A percentile compares a stretch with the other conserved stretches of the same genome.
Evolutionary conservation across 306 rosid genomes (phyloP).

Genomic region (Luffa aegyptiaca): DNA sequence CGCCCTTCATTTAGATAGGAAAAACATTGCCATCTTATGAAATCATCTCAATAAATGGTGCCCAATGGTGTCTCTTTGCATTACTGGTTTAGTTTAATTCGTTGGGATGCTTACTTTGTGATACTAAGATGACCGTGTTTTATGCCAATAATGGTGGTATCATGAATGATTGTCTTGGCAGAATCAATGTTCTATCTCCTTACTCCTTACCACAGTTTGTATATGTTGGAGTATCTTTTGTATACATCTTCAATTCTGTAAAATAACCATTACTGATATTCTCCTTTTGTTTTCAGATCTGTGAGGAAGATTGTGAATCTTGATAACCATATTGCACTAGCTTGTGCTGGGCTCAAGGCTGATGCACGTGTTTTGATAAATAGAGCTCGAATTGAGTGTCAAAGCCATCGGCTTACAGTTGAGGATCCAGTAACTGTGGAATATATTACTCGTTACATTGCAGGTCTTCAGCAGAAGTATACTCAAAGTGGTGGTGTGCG

Average conservation of each 20-base stretch:
- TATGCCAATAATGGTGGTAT: not conserved
- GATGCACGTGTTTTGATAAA: conserved; percentile 94
- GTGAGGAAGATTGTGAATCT: conserved; percentile 57
- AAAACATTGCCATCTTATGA: not conserved
- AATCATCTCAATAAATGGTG: not conserved
- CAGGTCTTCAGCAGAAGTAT: conserved; percentile 98
- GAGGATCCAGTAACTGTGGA: conserved; percentile 98
- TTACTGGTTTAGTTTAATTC: not conserved
- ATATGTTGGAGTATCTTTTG: not conserved
- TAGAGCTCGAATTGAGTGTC: conserved; percentile 87
- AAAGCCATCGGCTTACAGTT: conserved; percentile 89
- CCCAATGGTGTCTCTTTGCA: not conserved
- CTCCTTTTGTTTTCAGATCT: conserved; percentile 22
- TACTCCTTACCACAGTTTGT: not conserved
- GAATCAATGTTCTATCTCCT: not conserved
- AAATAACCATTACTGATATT: not conserved
- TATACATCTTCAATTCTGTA: not conserved
- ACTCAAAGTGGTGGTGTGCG: conserved; percentile 98
- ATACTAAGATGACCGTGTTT: not conserved
- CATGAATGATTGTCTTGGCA: not conserved
- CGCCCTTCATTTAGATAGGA: not conserved
- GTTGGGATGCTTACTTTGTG: not conserved
- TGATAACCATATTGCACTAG: conserved; percentile 61
- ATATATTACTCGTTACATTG: conserved; percentile 88
- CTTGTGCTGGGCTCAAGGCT: conserved; percentile 97